phyloP scores from a whole-genome alignment of 306 rosid genomes.

The Delonix regia region DNA sequence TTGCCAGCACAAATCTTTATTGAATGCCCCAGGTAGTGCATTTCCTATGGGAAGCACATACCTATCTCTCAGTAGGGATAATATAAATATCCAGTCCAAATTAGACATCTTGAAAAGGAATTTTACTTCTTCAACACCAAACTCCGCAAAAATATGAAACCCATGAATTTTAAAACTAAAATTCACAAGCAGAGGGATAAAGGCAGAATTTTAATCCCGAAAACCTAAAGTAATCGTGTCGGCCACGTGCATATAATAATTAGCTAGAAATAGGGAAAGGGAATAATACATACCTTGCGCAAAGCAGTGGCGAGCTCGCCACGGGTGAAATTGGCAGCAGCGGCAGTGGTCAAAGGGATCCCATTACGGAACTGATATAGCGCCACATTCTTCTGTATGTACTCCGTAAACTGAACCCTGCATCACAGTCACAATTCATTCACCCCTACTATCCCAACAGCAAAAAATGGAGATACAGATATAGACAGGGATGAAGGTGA shows the following conservation, averaged over 20 bases:
- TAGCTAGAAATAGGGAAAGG: neutral
- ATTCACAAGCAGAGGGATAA: neutral
- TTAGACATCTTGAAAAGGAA: neutral
- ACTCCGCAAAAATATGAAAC: neutral
- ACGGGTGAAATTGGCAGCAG: conserved; percentile 72
- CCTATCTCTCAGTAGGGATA: neutral
- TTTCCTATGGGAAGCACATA: neutral
- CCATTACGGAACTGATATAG: conserved; percentile 75
- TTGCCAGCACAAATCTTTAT: neutral
- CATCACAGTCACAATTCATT: neutral
- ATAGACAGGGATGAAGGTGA: neutral
- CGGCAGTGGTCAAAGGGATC: conserved; percentile 70
- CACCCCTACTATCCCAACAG: neutral
- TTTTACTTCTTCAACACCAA: neutral
- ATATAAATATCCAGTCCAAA: neutral
- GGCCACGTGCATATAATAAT: neutral
- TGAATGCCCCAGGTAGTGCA: neutral
- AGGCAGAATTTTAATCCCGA: neutral
- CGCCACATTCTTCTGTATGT: conserved; percentile 66
- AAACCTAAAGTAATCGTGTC: neutral
- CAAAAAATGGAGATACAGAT: neutral
- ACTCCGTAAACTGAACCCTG: conserved; percentile 81
- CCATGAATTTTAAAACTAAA: neutral
- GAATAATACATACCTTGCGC: conserved; percentile 51
- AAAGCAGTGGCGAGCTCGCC: conserved; percentile 78